A percentile compares a stretch with the other conserved stretches of the same genome.
These are phyloP conservation scores for Entrophospora sp. DNA, from an alignment of 192 early-diverging fungal species.

Conservation along the genomic window DNA sequence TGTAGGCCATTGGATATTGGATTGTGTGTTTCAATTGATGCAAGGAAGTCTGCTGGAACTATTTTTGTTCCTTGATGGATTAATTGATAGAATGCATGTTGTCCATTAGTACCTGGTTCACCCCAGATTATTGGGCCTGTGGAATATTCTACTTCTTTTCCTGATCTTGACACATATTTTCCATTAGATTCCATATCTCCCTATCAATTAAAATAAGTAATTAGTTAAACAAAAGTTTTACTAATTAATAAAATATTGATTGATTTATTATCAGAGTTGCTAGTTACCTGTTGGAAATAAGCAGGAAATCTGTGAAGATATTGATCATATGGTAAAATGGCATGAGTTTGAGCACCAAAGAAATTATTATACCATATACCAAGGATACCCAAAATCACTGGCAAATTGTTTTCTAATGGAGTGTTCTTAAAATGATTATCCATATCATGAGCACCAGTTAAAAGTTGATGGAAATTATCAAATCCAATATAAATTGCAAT, in stretches of 20 bases:
- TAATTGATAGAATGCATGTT: conserved; percentile 99
- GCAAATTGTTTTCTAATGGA: conserved; percentile 89
- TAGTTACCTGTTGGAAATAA: conserved; percentile 98
- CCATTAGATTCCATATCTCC: conserved; percentile 99
- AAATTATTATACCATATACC: conserved; percentile 99
- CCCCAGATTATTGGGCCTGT: conserved; percentile 99
- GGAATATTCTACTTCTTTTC: conserved; percentile 67
- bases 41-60: conserved; percentile 93
- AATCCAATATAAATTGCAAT: conserved; percentile 92
- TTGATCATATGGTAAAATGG: conserved; percentile 97
- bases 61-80: conserved; percentile 99
- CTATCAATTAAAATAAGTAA: too few species aligned
- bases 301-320: conserved; percentile 97
- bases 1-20: conserved; percentile 77
- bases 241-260: too few species aligned
- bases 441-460: conserved; percentile 92
- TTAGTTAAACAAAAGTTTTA: too few species aligned
- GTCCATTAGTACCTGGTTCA: conserved; percentile 98
- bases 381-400: conserved; percentile 77
- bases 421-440: conserved; percentile 90
- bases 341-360: conserved; percentile 85
- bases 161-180: conserved; percentile 84
- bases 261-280: too few species aligned
- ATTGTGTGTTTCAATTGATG: conserved; percentile 89
- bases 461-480: conserved; percentile 87